These are phyloP conservation scores for Rhexocercosporidium sp. DNA, from an alignment of 2,329 filamentous ascomycete species.

Conservation along the genomic window DNA sequence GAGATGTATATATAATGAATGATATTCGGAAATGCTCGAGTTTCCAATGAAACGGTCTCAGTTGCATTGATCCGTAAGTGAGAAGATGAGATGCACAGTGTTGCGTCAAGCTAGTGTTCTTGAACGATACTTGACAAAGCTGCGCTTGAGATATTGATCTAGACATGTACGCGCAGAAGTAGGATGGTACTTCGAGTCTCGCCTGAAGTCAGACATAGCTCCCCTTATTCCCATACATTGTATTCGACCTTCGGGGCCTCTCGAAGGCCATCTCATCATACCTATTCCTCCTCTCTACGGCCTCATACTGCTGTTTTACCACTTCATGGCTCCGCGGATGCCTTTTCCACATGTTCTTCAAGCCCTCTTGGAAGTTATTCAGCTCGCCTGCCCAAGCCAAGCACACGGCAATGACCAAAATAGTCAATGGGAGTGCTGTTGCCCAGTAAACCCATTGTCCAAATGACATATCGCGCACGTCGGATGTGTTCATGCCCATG, in stretches of 20 bases:
- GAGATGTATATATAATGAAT: slow-evolving; percentile 17
- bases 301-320: slow-evolving; percentile 4
- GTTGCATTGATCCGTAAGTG: background rate
- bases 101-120: background rate
- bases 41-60: background rate
- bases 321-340: background rate
- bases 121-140: background rate
- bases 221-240: background rate
- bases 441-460: slow-evolving; percentile 43
- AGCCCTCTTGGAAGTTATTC: slow-evolving; percentile 20
- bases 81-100: too few species aligned
- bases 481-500: slow-evolving; percentile 43
- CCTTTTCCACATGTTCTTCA: slow-evolving; percentile 17
- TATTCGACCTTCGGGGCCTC: background rate
- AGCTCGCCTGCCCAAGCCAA: slow-evolving; percentile 33
- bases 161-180: too few species aligned
- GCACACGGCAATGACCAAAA: slow-evolving; percentile 34
- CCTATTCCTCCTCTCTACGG: background rate
- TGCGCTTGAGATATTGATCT: too few species aligned
- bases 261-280: slow-evolving; percentile 1
- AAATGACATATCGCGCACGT: slow-evolving; percentile 40
- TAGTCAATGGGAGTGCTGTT: slow-evolving; percentile 39
- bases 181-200: background rate
- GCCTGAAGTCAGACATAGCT: background rate
- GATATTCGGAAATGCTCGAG: background rate